Evolutionary conservation across 2,329 filamentous ascomycete species (phyloP).

Genomic region (Passalora sequoiae): DNA sequence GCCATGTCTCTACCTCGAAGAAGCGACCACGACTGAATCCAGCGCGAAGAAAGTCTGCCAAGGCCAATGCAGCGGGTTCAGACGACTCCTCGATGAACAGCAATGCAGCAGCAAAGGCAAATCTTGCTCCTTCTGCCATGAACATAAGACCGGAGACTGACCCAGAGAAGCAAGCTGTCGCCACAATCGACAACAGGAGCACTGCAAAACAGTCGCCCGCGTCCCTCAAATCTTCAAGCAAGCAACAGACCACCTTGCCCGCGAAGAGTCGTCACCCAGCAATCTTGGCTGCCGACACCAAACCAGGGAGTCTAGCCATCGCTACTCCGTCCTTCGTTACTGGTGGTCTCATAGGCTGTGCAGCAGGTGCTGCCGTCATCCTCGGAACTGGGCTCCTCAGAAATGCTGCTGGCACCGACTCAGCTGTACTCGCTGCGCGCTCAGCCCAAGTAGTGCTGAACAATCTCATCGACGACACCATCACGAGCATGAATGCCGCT

Average conservation of each 20-base stretch:
- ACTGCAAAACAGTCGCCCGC: too few relatives aligned
- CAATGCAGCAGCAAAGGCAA: too few relatives aligned
- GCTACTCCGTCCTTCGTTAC: conserved; percentile 24
- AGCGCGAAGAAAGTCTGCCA: conserved; percentile 21
- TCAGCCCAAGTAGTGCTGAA: conserved; percentile 26
- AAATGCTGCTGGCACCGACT: conserved; percentile 23
- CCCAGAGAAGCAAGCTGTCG: too few relatives aligned
- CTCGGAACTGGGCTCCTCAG: conserved; percentile 26
- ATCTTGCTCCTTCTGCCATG: too few relatives aligned
- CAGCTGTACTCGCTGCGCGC: conserved; percentile 25
- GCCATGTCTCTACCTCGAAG: conserved; percentile 6
- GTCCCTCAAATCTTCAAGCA: neutral
- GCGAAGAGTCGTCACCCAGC: too few relatives aligned
- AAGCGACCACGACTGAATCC: conserved; percentile 22
- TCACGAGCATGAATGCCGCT: conserved; percentile 26
- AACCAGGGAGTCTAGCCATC: conserved; percentile 13
- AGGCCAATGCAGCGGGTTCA: neutral
- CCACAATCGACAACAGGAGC: too few relatives aligned
- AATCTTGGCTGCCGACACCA: neutral
- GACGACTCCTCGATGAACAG: neutral
- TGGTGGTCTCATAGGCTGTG: conserved; percentile 28
- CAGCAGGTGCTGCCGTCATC: conserved; percentile 25
- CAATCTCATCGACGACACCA: conserved; percentile 28
- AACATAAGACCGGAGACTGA: too few relatives aligned
- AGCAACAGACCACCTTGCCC: neutral